phyloP scores from a whole-genome alignment of 2,329 filamentous ascomycete genomes.

The Chaetomium strumarium region DNA sequence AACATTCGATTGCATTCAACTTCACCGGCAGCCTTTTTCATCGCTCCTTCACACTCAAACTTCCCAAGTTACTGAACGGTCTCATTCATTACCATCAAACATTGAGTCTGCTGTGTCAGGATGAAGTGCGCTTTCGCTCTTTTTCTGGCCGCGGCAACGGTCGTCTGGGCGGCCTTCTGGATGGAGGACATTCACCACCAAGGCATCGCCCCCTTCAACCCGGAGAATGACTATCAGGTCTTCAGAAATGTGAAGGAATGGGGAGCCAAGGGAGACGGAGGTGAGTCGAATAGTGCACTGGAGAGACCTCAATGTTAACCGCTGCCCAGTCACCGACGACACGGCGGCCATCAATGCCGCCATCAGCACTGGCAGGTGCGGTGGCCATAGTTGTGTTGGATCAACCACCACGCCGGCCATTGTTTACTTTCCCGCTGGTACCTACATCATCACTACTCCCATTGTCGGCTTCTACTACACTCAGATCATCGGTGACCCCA shows the following conservation, averaged over 20 bases:
- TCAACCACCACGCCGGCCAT: conserved; percentile 27
- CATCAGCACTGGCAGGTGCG: conserved; percentile 41
- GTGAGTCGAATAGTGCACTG: conserved; percentile 13
- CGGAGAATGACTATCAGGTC: conserved; percentile 36
- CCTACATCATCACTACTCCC: conserved; percentile 63
- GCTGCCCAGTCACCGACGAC: conserved; percentile 42
- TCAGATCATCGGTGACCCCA: conserved; percentile 67
- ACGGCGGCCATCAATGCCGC: conserved; percentile 49
- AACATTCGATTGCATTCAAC: too few species aligned
- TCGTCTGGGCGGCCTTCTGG: conserved; percentile 31
- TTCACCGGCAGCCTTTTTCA: too few species aligned
- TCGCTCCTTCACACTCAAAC: not conserved
- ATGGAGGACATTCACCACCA: conserved; percentile 43
- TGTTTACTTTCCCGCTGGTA: conserved; percentile 35
- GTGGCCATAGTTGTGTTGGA: conserved; percentile 33
- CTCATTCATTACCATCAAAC: not conserved
- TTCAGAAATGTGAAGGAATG: conserved; percentile 45
- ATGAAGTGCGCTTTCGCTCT: conserved; percentile 12
- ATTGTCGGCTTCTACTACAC: conserved; percentile 75
- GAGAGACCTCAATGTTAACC: not conserved
- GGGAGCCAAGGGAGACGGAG: conserved; percentile 36
- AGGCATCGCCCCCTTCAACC: conserved; percentile 42
- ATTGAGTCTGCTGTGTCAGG: not conserved
- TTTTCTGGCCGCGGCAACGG: conserved; percentile 15
- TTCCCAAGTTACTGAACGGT: not conserved